phyloP scores from a whole-genome alignment of 1,284 basidiomycete genomes.

The Pisolithus thermaeus region DNA sequence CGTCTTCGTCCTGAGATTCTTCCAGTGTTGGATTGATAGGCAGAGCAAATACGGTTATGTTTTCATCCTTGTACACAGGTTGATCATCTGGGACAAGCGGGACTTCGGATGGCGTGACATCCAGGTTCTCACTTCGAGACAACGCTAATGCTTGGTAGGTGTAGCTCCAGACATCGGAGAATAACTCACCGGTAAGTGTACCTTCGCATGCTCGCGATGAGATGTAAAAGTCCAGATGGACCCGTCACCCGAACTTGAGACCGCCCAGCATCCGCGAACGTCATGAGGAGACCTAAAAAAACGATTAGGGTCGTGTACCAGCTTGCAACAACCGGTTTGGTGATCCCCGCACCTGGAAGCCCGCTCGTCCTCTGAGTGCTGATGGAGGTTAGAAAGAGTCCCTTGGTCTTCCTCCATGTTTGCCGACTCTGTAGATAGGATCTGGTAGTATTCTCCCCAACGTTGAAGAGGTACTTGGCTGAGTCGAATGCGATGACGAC shows the following conservation, averaged over 20 bases:
- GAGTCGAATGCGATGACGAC: conserved; percentile 71
- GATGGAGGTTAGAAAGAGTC: conserved; percentile 69
- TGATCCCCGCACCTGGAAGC: conserved; percentile 53
- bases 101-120: conserved; percentile 44
- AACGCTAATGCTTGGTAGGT: background rate
- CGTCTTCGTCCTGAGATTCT: background rate
- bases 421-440: conserved; percentile 63
- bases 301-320: background rate
- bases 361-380: conserved; percentile 60
- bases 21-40: conserved; percentile 37
- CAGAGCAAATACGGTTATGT: conserved; percentile 60
- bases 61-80: conserved; percentile 56
- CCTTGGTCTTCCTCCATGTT: conserved; percentile 60
- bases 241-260: conserved; percentile 60
- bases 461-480: conserved; percentile 83
- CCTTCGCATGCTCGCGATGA: conserved; percentile 64
- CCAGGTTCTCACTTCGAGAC: conserved; percentile 40
- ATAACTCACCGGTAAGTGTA: conserved; percentile 53
- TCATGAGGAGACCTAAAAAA: conserved; percentile 71
- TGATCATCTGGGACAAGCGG: conserved; percentile 25
- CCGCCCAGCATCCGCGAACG: conserved; percentile 67
- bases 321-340: background rate
- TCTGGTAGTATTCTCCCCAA: conserved; percentile 75
- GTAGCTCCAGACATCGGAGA: background rate
- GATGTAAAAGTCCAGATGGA: conserved; percentile 66